Evolutionary conservation across 177 flowering plant species (phyloP), one percentile per base, ranked within the genome.

Genomic region (Telopea speciosissima): DNA sequence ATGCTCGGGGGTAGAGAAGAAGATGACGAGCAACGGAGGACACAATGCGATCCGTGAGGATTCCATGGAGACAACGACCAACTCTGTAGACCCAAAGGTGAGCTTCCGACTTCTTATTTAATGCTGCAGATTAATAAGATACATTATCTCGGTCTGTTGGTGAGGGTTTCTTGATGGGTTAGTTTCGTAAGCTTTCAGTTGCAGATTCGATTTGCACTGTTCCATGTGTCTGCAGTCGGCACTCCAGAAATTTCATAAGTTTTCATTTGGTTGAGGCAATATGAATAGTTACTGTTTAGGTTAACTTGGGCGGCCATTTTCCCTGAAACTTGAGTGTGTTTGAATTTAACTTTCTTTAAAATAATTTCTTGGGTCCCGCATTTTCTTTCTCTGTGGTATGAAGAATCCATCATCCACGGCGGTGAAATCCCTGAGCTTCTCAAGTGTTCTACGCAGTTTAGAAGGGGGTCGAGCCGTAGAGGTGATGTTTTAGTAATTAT

Each of bases 11-110:
- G 65, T 52, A 54, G 71, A 74, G 56, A 68, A 72, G 58, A 76
- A 63, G 65, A 61, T 22, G 42, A 68, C 26, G 67, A 69, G 72
- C 80, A 68, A 63, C 58, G 9, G 9, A 68, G 81, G 67, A 4
- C 79, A 68, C 68, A 79, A 31, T 45, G 26, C 64, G 14, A 76
- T 66, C 77, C 86, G 78, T 67, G 81, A 70, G 62, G 85, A 71
- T 72, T 80, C 86, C 61, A 44, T 56, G 42, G 71, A 36, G 6
- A 58, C 61, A 58, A 21, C 61, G 2, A 58, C 61, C 61, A 3
- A 58, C 61, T 58, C 61, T 58, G 61, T 19, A 58, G 61, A 58
- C 9, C 72, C 70, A 21, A 68, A 79, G 84, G 81, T 79, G 17
- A 72, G 71, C 63, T 12, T 36, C 40, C 40, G 9, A 3, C 8